Evolutionary conservation across 495 filamentous ascomycete species (phyloP).

Genomic region (Penicillium maclennaniae): DNA sequence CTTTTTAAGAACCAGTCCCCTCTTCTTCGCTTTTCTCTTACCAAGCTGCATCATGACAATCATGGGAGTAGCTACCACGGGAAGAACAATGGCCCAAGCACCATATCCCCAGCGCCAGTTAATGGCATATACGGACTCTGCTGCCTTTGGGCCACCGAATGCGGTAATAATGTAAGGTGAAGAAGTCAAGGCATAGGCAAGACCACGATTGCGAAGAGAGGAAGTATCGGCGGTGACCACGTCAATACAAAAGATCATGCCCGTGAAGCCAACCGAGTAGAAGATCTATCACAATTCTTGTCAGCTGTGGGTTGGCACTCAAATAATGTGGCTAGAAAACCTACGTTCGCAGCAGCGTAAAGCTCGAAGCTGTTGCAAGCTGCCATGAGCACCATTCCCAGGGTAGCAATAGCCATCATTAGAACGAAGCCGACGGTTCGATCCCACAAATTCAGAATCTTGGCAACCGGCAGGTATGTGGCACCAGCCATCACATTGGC

Average conservation of each 20-base stretch:
- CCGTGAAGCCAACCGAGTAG: conserved; percentile 51
- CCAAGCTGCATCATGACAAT: conserved; percentile 45
- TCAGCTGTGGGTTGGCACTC: not conserved
- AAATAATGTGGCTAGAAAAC: not conserved
- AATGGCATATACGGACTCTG: conserved; percentile 45
- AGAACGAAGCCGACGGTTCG: conserved; percentile 48
- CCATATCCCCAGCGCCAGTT: conserved; percentile 58
- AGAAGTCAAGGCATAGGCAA: conserved; percentile 54
- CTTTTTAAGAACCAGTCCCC: conserved; percentile 25
- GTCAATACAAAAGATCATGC: conserved; percentile 49
- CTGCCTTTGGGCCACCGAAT: conserved; percentile 26
- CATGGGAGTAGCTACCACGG: conserved; percentile 48
- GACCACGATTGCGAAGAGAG: conserved; percentile 51
- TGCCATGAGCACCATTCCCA: conserved; percentile 45
- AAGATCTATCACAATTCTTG: conserved; percentile 22
- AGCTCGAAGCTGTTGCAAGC: conserved; percentile 4
- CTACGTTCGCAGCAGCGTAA: not conserved
- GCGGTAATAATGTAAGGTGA: conserved; percentile 50
- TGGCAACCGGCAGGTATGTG: conserved; percentile 53
- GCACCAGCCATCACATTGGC: conserved; percentile 35
- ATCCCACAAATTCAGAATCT: conserved; percentile 64
- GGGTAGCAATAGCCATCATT: conserved; percentile 29
- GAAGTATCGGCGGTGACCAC: conserved; percentile 62
- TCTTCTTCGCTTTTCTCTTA: conserved; percentile 48
- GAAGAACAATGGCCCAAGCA: conserved; percentile 54